These are phyloP conservation scores for Penicillium subrubescens DNA, from an alignment of 495 filamentous ascomycete species.

Conservation along the genomic window DNA sequence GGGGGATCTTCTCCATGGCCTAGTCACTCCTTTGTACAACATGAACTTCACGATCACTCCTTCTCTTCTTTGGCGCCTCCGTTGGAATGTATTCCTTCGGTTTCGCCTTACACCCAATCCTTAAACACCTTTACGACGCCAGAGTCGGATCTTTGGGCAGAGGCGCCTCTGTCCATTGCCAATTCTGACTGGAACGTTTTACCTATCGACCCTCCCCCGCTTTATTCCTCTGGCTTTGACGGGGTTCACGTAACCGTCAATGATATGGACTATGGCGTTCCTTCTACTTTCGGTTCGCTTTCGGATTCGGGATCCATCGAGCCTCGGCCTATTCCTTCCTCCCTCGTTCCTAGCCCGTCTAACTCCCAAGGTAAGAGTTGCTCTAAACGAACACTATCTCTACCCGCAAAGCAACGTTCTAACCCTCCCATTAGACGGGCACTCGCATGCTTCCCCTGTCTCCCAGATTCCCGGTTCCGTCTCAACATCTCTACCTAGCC, in stretches of 20 bases:
- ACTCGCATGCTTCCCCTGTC: slow-evolving; percentile 26
- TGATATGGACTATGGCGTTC: slow-evolving; percentile 19
- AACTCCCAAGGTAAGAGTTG: slow-evolving; percentile 28
- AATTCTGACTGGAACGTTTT: slow-evolving; percentile 32
- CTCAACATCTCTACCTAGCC: slow-evolving; percentile 24
- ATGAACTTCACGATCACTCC: slow-evolving; percentile 11
- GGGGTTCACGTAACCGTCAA: slow-evolving; percentile 17
- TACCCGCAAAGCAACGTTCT: background rate
- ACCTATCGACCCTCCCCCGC: slow-evolving; percentile 16
- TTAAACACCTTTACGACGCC: slow-evolving; percentile 22
- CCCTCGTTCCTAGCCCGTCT: slow-evolving; percentile 22
- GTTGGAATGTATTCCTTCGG: slow-evolving; percentile 19
- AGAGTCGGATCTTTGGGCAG: slow-evolving; percentile 31
- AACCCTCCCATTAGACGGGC: slow-evolving; percentile 16
- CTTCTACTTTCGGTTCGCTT: slow-evolving; percentile 26
- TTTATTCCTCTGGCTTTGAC: slow-evolving; percentile 19
- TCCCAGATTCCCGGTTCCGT: slow-evolving; percentile 24
- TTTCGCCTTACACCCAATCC: slow-evolving; percentile 21
- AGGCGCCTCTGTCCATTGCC: slow-evolving; percentile 26
- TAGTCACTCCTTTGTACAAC: slow-evolving; percentile 14
- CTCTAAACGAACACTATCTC: background rate
- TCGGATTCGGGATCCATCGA: slow-evolving; percentile 30
- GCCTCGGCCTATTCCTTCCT: slow-evolving; percentile 7
- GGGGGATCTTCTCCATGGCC: slow-evolving; percentile 19
- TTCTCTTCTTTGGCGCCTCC: slow-evolving; percentile 21